Evolutionary conservation across 1,139 yeast genomes (phyloP).

Genomic region (Yamadazyma kanchanaburiensis): DNA sequence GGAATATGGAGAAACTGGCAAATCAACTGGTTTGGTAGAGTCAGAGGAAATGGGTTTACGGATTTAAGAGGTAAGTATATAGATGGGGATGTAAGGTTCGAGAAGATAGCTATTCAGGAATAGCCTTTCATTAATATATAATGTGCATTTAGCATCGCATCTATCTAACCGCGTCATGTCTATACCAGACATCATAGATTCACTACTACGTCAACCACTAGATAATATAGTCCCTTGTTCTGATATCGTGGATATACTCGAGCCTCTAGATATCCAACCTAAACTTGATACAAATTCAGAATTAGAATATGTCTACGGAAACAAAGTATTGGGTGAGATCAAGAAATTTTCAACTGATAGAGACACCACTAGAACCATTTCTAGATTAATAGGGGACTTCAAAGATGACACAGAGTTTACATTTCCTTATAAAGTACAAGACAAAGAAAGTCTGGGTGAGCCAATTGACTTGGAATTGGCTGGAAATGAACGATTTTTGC

Average conservation of each 20-base stretch:
- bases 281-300: conserved; percentile 3
- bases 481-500: conserved; percentile 4
- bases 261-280: conserved; percentile 5
- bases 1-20: conserved; percentile 35
- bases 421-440: conserved; percentile 5
- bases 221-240: no score
- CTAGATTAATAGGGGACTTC: conserved; percentile 13
- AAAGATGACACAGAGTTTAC: conserved; percentile 12
- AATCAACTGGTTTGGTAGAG: conserved; percentile 47
- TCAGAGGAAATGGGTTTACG: conserved; percentile 43
- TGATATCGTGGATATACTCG: no score
- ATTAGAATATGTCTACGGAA: conserved; percentile 11
- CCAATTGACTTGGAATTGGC: conserved; percentile 1
- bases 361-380: conserved; percentile 11
- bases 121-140: conserved; percentile 1
- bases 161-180: no score
- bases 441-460: background rate
- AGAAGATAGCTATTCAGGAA: conserved; percentile 18
- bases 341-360: conserved; percentile 1
- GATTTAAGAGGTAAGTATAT: conserved; percentile 32
- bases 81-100: conserved; percentile 45
- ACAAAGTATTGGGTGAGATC: conserved; percentile 8
- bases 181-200: no score
- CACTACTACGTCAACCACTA: no score
- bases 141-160: no score